These are phyloP conservation scores for Leishmania gerbilli DNA, from an alignment of 208 protist species.

Conservation along the genomic window DNA sequence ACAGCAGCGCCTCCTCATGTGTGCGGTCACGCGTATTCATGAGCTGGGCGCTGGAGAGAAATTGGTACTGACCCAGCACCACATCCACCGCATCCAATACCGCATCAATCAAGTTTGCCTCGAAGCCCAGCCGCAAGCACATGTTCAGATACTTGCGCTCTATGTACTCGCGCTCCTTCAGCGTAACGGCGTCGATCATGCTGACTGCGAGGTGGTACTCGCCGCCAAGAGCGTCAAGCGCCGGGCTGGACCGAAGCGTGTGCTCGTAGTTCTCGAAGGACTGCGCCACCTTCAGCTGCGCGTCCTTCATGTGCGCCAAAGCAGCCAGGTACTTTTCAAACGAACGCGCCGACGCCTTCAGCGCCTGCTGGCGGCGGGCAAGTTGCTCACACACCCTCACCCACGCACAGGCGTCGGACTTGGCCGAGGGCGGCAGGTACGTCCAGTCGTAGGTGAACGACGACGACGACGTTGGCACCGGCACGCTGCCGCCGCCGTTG, in stretches of 20 bases:
- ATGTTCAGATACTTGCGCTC: conserved; percentile 63
- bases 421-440: conserved; percentile 25
- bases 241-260: conserved; percentile 30
- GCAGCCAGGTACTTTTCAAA: conserved; percentile 57
- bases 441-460: conserved; percentile 34
- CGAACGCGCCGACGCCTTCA: conserved; percentile 40
- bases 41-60: conserved; percentile 29
- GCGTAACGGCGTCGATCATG: conserved; percentile 31
- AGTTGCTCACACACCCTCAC: conserved; percentile 42
- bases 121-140: conserved; percentile 59
- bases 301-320: conserved; percentile 31
- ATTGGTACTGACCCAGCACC: conserved; percentile 56
- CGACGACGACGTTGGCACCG: conserved; percentile 17
- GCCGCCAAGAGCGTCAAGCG: conserved; percentile 28
- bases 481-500: conserved; percentile 8
- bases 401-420: conserved; percentile 49
- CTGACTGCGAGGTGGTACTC: conserved; percentile 24
- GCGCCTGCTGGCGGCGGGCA: conserved; percentile 36
- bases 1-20: conserved; percentile 43
- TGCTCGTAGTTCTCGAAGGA: conserved; percentile 44
- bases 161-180: conserved; percentile 35
- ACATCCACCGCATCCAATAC: conserved; percentile 73
- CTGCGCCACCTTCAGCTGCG: conserved; percentile 35
- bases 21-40: conserved; percentile 31
- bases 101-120: conserved; percentile 63